Conservation (phyloP, 2,329 filamentous ascomycete genomes). For the Epichloe hybrida region DNA sequence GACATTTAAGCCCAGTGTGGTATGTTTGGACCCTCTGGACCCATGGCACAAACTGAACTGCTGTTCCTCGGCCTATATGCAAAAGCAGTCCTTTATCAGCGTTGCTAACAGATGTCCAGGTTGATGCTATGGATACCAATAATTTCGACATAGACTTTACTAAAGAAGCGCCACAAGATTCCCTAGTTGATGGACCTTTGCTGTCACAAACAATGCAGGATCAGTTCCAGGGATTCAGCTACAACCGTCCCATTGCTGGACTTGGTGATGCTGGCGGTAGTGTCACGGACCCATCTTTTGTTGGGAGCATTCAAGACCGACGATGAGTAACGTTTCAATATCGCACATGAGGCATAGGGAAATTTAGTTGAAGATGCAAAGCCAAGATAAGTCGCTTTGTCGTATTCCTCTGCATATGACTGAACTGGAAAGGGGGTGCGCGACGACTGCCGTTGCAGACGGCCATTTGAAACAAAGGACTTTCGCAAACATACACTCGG, state of each 20-base stretch:
- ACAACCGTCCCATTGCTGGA: conserved; percentile 89
- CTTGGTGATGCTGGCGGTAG: conserved; percentile 88
- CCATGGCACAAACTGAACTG: too few species aligned
- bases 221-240: conserved; percentile 92
- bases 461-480: background rate
- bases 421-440: background rate
- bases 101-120: conserved; percentile 26
- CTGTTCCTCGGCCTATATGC: too few species aligned
- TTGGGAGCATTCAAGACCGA: conserved; percentile 44
- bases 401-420: background rate
- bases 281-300: conserved; percentile 71
- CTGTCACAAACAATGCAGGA: conserved; percentile 94
- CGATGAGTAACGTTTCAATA: conserved; percentile 13
- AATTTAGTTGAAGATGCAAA: background rate
- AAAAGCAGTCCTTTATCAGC: background rate
- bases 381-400: background rate
- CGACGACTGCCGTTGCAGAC: background rate
- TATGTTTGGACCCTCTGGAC: conserved; percentile 36
- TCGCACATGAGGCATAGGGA: background rate
- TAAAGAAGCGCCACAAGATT: conserved; percentile 75
- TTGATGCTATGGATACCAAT: conserved; percentile 75
- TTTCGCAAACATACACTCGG: conserved; percentile 5
- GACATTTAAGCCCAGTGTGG: conserved; percentile 91
- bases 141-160: conserved; percentile 96
- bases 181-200: conserved; percentile 79